Conservation (phyloP, 2,329 filamentous ascomycete species). For the Parafenestella ontariensis region DNA sequence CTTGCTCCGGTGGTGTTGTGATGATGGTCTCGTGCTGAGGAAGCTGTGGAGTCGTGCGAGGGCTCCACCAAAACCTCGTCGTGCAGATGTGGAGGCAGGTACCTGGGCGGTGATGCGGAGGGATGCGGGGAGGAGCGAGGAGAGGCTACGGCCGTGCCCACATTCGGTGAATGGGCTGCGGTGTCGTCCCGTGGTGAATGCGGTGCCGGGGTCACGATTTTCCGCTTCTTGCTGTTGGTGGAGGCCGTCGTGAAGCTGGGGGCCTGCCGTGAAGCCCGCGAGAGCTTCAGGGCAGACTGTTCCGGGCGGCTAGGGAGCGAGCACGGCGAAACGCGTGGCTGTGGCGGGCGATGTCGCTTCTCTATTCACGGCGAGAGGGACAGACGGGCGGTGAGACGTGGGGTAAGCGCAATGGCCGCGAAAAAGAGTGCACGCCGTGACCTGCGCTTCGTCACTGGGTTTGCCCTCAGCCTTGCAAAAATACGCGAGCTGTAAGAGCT, state of each 20-base stretch:
- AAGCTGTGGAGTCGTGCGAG: constrained; percentile 30
- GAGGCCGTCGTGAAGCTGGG: constrained; percentile 51
- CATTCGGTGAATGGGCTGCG: constrained; percentile 40
- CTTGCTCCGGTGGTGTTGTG: constrained; percentile 51
- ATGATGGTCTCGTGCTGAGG: constrained; percentile 36
- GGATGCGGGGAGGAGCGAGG: constrained; percentile 49
- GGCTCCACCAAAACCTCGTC: constrained; percentile 55
- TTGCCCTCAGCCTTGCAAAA: constrained; percentile 25
- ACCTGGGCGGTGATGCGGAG: constrained; percentile 53
- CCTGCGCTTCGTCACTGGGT: constrained; percentile 23
- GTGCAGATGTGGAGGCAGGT: constrained; percentile 64
- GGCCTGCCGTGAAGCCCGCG: constrained; percentile 49
- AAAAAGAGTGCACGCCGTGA: constrained; percentile 30
- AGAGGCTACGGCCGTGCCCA: constrained; percentile 36
- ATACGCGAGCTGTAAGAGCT: constrained; percentile 30
- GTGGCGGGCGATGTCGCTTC: constrained; percentile 12
- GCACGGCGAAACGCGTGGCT: constrained; percentile 26
- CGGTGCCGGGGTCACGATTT: constrained; percentile 48
- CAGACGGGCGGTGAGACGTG: constrained; percentile 23
- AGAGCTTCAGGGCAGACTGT: constrained; percentile 46
- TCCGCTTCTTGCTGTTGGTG: constrained; percentile 57
- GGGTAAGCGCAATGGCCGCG: constrained; percentile 30
- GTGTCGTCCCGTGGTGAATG: constrained; percentile 17
- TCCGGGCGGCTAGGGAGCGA: constrained; percentile 4
- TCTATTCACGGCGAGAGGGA: constrained; percentile 8